Evolutionary conservation across 2,329 filamentous ascomycete genomes (phyloP), one percentile per base, ranked within the genome.

Genomic region (Neophaeococcomyces mojaviensis): DNA sequence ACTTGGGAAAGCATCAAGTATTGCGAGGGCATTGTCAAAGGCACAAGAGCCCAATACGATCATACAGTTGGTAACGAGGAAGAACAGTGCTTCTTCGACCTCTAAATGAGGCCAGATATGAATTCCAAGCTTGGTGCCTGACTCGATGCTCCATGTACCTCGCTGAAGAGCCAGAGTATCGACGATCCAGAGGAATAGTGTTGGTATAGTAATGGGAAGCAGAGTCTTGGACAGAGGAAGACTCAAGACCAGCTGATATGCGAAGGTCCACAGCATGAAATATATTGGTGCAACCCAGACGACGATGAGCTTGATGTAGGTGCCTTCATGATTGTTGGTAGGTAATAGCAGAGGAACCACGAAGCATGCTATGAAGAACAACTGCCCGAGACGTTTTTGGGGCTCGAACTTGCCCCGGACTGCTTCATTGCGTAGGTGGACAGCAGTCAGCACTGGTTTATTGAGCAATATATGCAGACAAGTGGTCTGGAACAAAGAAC

Each of bases 1-100:
- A 1, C 70, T 63, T 0, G 79, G 79, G 50, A 84, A 84, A 0
- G 77, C 74, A 53, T 82, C 72, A 5, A 84, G 62, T 12, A 88
- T 72, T 1, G 82, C 79, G 30, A 85, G 58, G 3, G 79, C 79
- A 57, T 85, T 78, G 61, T 88, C 84, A 52, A 85, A 82, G 0
- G 82, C 79, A 1, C 80, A 67, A 19, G 84, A 66, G 1, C 84
- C 84, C 58, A 82, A 81, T 0, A 86, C 80, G 46, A 88, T 79
- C 16, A 88, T 64, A 0, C 68, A 68, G 59, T 88, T 88, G 2
- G 82, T 86, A 3, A 76, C 64, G 3, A 87, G 66, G 62, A 88
- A 88, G 68, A 88, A 88, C 6, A 83, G 54, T 0, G 82, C 83
- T 60, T 88, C 84, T 55, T 88, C 84, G 16, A 87, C 70, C 41